These are phyloP conservation scores for Wickerhamiella sorbophila DNA, from an alignment of 805 yeast species.

Conservation along the genomic window DNA sequence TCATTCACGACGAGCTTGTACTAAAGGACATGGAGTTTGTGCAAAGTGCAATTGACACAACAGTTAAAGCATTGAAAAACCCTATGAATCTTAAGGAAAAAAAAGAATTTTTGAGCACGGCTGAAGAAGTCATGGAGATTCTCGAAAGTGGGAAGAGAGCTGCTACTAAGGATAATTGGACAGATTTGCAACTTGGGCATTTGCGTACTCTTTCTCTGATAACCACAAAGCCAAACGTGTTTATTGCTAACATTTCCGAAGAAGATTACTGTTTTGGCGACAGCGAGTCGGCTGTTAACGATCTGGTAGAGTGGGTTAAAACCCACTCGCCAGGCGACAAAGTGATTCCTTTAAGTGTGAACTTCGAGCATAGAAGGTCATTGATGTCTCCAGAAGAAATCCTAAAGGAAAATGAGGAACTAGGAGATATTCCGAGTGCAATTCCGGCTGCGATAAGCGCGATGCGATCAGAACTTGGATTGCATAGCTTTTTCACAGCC, in stretches of 20 bases:
- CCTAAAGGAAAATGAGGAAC: constrained; percentile 19
- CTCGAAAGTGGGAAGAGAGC: constrained; percentile 53
- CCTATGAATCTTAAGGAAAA: constrained; percentile 33
- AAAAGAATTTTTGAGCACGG: constrained; percentile 27
- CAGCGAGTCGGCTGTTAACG: constrained; percentile 32
- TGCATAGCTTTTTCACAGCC: constrained; percentile 78
- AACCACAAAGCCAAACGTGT: constrained; percentile 82
- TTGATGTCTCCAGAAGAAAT: constrained; percentile 28
- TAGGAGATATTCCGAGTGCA: constrained; percentile 28
- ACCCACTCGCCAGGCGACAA: constrained; percentile 52
- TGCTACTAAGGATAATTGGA: constrained; percentile 41
- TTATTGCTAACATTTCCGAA: constrained; percentile 57
- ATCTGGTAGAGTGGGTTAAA: constrained; percentile 51
- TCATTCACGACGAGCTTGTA: constrained; percentile 50
- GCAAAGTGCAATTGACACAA: constrained; percentile 41
- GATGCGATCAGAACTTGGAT: constrained; percentile 52
- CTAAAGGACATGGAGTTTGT: constrained; percentile 54
- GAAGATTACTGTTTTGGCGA: constrained; percentile 41
- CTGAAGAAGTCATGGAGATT: constrained; percentile 29
- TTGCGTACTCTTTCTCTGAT: constrained; percentile 43
- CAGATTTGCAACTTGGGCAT: constrained; percentile 33
- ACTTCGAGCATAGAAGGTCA: constrained; percentile 48
- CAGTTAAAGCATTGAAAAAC: constrained; percentile 28
- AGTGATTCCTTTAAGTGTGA: constrained; percentile 58
- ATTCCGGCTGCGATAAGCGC: constrained; percentile 47